phyloP scores from a whole-genome alignment of 140 eudicot species.

The Senecio squalidus region DNA sequence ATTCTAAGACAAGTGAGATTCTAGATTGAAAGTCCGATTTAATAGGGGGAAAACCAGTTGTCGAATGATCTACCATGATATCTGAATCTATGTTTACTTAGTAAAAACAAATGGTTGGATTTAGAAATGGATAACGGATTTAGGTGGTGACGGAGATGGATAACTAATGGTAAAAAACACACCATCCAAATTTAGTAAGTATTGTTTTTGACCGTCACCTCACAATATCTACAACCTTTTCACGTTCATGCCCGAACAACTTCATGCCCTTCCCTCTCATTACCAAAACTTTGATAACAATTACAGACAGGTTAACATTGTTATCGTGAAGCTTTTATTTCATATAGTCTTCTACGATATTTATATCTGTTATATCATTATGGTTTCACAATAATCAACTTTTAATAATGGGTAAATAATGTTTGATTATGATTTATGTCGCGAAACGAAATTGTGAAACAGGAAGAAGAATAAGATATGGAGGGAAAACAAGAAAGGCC shows the following conservation, averaged over 20 bases:
- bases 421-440: no score
- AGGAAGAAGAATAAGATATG: constrained; percentile 18
- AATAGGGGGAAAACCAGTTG: no score
- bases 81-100: no score
- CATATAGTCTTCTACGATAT: no score
- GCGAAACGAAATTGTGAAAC: no score
- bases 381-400: no score
- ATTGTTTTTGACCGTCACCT: constrained; percentile 15
- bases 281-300: not conserved
- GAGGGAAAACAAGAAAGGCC: constrained; percentile 36
- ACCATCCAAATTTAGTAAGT: constrained; percentile 17
- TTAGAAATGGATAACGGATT: constrained; percentile 8
- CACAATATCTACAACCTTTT: not conserved
- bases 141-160: not conserved
- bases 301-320: not conserved
- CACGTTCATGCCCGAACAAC: not conserved
- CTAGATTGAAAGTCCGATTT: no score
- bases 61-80: no score
- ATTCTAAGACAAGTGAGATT: no score
- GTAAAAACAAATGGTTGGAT: constrained; percentile 14
- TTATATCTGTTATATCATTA: not conserved
- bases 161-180: constrained; percentile 20
- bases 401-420: no score
- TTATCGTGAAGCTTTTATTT: not conserved
- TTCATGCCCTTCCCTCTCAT: not conserved